Evolutionary conservation across 768 basidiomycete genomes (phyloP), one percentile per base, ranked within the genome.

Genomic region (Ramaria sp.): DNA sequence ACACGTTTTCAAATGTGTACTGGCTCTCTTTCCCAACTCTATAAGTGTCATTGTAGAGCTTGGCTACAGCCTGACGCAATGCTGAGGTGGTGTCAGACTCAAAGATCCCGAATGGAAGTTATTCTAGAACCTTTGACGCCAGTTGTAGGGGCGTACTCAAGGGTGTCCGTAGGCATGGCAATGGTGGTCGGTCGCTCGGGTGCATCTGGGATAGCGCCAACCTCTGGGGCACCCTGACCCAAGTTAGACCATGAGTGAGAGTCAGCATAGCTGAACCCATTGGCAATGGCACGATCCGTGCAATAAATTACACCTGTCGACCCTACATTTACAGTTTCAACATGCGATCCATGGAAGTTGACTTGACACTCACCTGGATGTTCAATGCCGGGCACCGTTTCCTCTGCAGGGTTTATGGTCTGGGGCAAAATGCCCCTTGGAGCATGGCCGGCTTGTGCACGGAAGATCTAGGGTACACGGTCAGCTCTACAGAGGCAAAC

Each of bases 141-240:
- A 0, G 91, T 88, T 5, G 94, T 95, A 0, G 94, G 92, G 2
- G 90, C 93, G 64, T 96, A 96, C 69, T 94, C 91, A 60, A 88
- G 72, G 31, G 84, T 81, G 63, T 91, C 91, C 37, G 75, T 60
- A 10, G 84, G 81, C 57, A 92, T 64, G 31, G 79, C 71, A 59
- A 95, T 82, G 19, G 76, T 74, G 7, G 77, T 75, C 0, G 83
- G 85, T 50, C 89, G 82, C 42, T 76, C 68, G 0, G 83, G 78
- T 1, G 87, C 88, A 56, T 80, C 78, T 10, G 91, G 91, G 46
- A 94, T 82, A 2, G 80, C 81, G 0, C 92, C 92, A 4, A 91
- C 86, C 70, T 92, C 91, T 7, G 91, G 91, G 15, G 90, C 89
- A 43, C 88, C 90, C 71, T 94, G 91, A n/a, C 93, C 94, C 10